Conservation (phyloP, 2,329 filamentous ascomycete species). For the Fusarium stilboides region DNA sequence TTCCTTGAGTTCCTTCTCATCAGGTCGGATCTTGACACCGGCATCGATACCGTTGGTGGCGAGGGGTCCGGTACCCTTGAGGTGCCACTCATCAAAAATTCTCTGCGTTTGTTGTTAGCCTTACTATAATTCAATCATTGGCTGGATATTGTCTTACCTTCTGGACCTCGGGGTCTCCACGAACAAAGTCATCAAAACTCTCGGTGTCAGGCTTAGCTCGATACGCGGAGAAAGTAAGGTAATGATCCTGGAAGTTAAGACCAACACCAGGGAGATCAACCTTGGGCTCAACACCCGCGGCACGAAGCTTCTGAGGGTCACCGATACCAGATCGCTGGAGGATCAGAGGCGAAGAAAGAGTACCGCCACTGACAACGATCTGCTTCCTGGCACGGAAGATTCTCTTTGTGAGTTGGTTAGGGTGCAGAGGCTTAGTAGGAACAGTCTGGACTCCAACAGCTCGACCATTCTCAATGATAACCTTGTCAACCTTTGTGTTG, state of each 20-base stretch:
- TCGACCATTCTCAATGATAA: slow-evolving; percentile 79
- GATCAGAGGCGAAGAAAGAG: slow-evolving; percentile 80
- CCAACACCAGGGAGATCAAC: slow-evolving; percentile 82
- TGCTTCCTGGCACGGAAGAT: slow-evolving; percentile 80
- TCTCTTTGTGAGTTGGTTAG: slow-evolving; percentile 64
- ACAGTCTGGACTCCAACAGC: slow-evolving; percentile 81
- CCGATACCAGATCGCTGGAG: slow-evolving; percentile 82
- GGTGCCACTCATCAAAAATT: slow-evolving; percentile 83
- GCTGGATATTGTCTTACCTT: slow-evolving; percentile 61
- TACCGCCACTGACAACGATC: slow-evolving; percentile 81
- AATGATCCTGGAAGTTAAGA: slow-evolving; percentile 84
- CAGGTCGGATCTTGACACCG: slow-evolving; percentile 83
- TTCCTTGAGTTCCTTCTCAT: slow-evolving; percentile 74
- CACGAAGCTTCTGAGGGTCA: slow-evolving; percentile 79
- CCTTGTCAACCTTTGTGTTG: slow-evolving; percentile 85
- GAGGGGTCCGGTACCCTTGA: slow-evolving; percentile 83
- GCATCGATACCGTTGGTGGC: slow-evolving; percentile 86
- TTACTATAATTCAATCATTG: fast-evolving
- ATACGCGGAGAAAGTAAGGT: slow-evolving; percentile 79
- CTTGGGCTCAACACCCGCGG: slow-evolving; percentile 76
- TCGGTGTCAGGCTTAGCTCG: slow-evolving; percentile 82
- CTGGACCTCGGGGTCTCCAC: slow-evolving; percentile 80
- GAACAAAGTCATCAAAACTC: slow-evolving; percentile 84
- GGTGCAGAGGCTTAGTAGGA: slow-evolving; percentile 76
- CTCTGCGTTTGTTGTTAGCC: slow-evolving; percentile 51